Base-by-base conservation (phyloP, 257 asterid genomes). In the Nicotiana sylvestris region DNA sequence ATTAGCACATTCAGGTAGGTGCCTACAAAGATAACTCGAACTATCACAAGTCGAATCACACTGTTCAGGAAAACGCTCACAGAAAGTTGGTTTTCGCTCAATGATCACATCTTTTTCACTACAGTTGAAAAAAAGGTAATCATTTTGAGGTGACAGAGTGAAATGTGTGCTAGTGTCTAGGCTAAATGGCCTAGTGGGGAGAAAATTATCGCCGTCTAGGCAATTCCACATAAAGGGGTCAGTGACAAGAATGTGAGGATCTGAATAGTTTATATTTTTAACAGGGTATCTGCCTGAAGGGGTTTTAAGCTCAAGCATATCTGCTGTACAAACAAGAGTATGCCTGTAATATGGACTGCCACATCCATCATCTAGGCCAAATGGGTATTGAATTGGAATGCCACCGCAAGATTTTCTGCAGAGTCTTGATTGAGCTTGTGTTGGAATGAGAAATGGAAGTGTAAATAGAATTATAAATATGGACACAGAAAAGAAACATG, bases 21-120 rank as follows among this genome's bases (percentile, higher is more conserved):
- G 91, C 67, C 98, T 78, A 88, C 99, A 96, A 13, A 96, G 92
- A 65, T 89, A 94, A 69, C 97, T 94, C 3, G 97, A 82, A 29
- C 93, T 93, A 86, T 94, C 99, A 83, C 99, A 94, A 0, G 94
- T 85, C 2, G 98, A 94, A 85, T 96, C 99, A 35, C 99, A 96
- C 58, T 90, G 98, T 77, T 94, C 98, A 0, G 99, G 99, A 62
- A 91, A 91, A 0, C 94, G 90, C 76, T 92, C 93, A 80, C 99
- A 96, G 84, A 96, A 91, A 18, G 74, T 70, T 1, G 98, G 97
- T 74, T 89, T 92, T 1, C 95, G 85, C 82, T 90, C 98, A 88
- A 92, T 85, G 77, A 91, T 89, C 69, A 96, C 99, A n/a, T 89
- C 91, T 6, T 29, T 16, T 16, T 84, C 82, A 84, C 97, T 94